Conservation (phyloP, 805 yeast species). For the Wickerhamiella hasegawae region DNA sequence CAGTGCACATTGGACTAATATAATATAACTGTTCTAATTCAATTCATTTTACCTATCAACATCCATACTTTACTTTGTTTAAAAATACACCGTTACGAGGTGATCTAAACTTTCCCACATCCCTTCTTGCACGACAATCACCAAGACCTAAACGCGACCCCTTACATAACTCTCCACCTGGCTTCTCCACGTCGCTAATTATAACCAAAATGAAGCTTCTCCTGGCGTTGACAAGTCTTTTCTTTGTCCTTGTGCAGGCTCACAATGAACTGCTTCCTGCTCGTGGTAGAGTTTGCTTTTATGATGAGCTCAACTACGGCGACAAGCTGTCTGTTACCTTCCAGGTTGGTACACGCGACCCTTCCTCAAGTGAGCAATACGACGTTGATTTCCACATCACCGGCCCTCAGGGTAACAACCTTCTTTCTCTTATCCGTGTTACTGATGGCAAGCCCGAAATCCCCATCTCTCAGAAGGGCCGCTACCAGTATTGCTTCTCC, state of each 20-base stretch:
- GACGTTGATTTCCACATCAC: slow-evolving; percentile 44
- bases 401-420: slow-evolving; percentile 34
- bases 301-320: slow-evolving; percentile 61
- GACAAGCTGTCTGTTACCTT: slow-evolving; percentile 79
- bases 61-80: too few relatives aligned
- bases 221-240: slow-evolving; percentile 7
- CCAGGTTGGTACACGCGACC: slow-evolving; percentile 85
- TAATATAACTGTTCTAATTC: too few relatives aligned
- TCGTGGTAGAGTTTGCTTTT: slow-evolving; percentile 76
- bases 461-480: slow-evolving; percentile 52
- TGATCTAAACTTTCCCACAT: too few relatives aligned
- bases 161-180: background rate
- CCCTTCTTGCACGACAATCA: too few relatives aligned
- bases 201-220: slow-evolving; percentile 8
- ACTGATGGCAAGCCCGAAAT: slow-evolving; percentile 72
- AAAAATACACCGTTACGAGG: too few relatives aligned
- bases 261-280: slow-evolving; percentile 77
- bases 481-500: slow-evolving; percentile 77
- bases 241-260: slow-evolving; percentile 25
- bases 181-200: too few relatives aligned
- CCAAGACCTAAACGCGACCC: background rate
- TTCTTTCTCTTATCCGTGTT: slow-evolving; percentile 34
- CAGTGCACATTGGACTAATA: too few relatives aligned
- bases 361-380: slow-evolving; percentile 21
- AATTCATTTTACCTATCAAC: too few relatives aligned